A percentile compares a stretch with the other conserved stretches of the same genome.
Evolutionary conservation across 768 basidiomycete species (phyloP).

Genomic region (Mycena leptocephala): DNA sequence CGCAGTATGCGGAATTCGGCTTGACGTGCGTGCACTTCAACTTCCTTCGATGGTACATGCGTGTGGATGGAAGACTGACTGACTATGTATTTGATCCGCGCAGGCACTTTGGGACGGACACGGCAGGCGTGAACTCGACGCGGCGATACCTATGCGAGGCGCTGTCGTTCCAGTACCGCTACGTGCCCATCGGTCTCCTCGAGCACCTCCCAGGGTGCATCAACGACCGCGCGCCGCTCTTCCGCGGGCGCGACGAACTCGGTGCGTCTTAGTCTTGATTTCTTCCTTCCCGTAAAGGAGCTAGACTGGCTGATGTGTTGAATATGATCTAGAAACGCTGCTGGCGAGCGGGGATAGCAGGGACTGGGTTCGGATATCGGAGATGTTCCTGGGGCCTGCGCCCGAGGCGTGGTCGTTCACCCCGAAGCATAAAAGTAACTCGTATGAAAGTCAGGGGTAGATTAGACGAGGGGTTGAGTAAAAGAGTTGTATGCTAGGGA

Average conservation of each 20-base stretch:
- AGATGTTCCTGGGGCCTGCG: conserved; percentile 94
- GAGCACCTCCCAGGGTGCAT: conserved; percentile 86
- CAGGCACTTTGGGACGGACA: conserved; percentile 91
- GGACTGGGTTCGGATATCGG: conserved; percentile 95
- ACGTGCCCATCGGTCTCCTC: conserved; percentile 93
- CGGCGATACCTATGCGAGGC: conserved; percentile 96
- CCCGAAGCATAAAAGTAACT: conserved; percentile 96
- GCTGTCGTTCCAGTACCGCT: conserved; percentile 96
- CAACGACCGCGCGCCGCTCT: conserved; percentile 94
- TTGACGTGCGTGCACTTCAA: conserved; percentile 68
- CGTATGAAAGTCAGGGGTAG: conserved; percentile 79
- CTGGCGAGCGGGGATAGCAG: conserved; percentile 84
- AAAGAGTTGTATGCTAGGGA: not conserved
- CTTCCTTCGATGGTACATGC: not conserved
- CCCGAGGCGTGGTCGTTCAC: conserved; percentile 90
- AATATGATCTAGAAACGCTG: conserved; percentile 78
- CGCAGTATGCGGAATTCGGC: conserved; percentile 91
- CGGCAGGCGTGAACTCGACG: conserved; percentile 91
- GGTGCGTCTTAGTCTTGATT: conserved; percentile 63
- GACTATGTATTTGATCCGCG: not conserved
- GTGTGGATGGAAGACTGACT: not conserved
- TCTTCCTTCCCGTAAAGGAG: not conserved
- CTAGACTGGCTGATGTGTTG: not conserved
- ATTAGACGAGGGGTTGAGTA: not conserved
- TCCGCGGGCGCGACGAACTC: conserved; percentile 89